These are phyloP conservation scores for Eragrostis tef DNA, from an alignment of 202 grass and related monocot genomes.

Conservation along the genomic window DNA sequence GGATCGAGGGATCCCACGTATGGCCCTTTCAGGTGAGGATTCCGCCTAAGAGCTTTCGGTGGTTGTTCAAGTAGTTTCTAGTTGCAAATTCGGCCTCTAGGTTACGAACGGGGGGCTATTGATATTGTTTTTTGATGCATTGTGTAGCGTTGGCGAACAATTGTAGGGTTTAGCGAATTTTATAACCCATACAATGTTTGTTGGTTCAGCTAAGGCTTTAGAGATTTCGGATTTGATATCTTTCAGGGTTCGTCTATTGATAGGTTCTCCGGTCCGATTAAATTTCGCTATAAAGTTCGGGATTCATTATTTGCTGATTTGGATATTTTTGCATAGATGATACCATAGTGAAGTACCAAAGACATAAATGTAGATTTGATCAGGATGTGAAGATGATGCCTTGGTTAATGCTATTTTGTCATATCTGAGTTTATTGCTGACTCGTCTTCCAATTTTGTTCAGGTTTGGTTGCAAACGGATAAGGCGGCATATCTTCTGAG, in stretches of 20 bases:
- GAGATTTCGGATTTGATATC: background rate
- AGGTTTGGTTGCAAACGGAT: slow-evolving; percentile 98
- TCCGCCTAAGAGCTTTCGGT: slow-evolving; percentile 10
- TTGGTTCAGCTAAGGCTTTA: background rate
- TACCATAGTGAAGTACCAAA: background rate
- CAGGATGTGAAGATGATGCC: background rate
- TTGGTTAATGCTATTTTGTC: background rate
- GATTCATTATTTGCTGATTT: background rate
- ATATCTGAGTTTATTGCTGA: slow-evolving; percentile 33
- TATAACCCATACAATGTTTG: background rate
- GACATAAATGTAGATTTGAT: no score
- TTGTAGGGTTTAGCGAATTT: slow-evolving; percentile 8
- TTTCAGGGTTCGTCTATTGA: background rate
- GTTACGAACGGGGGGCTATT: background rate
- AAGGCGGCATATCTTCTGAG: slow-evolving; percentile 94
- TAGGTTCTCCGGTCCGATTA: background rate
- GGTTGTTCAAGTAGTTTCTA: background rate
- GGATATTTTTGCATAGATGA: background rate
- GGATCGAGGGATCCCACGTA: slow-evolving; percentile 81
- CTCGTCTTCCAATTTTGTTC: slow-evolving; percentile 31
- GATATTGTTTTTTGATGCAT: background rate
- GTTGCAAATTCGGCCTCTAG: background rate
- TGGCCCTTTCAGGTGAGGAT: slow-evolving; percentile 91
- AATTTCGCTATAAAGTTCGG: background rate
- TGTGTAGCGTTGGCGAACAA: background rate